A percentile compares a stretch with the other conserved stretches of the same genome.
phyloP scores from a whole-genome alignment of 1,284 basidiomycete species.

The Ceratobasidium sp. region DNA sequence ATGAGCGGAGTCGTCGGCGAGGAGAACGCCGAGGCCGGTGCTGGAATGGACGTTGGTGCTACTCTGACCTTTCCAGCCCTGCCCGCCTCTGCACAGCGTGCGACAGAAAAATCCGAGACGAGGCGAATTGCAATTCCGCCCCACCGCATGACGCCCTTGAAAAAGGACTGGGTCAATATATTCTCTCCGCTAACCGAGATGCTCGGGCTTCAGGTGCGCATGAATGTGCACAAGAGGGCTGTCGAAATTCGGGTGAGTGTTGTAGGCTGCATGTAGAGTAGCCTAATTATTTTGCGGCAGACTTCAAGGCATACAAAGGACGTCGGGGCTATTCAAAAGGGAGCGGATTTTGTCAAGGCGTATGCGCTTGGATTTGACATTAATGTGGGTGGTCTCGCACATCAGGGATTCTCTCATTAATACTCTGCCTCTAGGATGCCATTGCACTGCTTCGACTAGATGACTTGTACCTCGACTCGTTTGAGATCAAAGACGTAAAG shows the following conservation, averaged over 20 bases:
- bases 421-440: conserved; percentile 76
- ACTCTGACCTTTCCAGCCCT: conserved; percentile 77
- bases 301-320: conserved; percentile 96
- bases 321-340: conserved; percentile 92
- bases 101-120: conserved; percentile 79
- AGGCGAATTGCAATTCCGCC: conserved; percentile 91
- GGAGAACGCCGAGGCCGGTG: background rate
- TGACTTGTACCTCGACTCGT: conserved; percentile 97
- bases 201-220: conserved; percentile 86
- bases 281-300: conserved; percentile 60
- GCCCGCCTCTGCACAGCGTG: conserved; percentile 68
- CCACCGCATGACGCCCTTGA: conserved; percentile 96
- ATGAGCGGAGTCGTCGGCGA: conserved; percentile 11
- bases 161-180: conserved; percentile 97
- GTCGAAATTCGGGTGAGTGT: conserved; percentile 90
- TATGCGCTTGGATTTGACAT: conserved; percentile 95
- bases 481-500: conserved; percentile 99
- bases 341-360: conserved; percentile 98
- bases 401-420: background rate
- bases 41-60: conserved; percentile 51
- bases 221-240: conserved; percentile 56
- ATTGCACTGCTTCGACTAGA: conserved; percentile 95
- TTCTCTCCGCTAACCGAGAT: conserved; percentile 97
- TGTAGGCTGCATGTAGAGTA: background rate
- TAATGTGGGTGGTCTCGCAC: conserved; percentile 69